Conservation (phyloP, 1,284 basidiomycete genomes). For the Megacollybia platyphylla region DNA sequence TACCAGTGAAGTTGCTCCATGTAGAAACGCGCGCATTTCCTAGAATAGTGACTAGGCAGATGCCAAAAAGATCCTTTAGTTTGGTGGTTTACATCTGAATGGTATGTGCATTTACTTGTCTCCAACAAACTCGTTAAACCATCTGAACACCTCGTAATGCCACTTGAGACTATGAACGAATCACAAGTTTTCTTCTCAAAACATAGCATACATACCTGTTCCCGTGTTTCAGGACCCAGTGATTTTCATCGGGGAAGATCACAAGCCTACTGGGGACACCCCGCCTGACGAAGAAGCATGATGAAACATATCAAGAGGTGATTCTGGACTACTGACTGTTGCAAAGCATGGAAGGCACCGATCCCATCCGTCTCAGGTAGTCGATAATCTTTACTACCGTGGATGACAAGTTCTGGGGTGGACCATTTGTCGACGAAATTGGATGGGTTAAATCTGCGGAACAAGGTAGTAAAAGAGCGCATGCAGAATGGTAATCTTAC, state of each 20-base stretch:
- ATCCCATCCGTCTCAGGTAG: conserved; percentile 78
- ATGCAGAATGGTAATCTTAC: conserved; percentile 18
- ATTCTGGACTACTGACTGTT: conserved; percentile 42
- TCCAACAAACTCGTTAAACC: conserved; percentile 71
- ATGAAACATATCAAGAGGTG: conserved; percentile 11
- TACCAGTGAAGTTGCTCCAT: no score
- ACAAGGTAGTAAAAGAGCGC: background rate
- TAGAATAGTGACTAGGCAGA: no score
- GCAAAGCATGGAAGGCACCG: conserved; percentile 67
- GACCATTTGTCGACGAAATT: conserved; percentile 78
- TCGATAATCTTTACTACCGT: conserved; percentile 80
- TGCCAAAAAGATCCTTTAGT: no score
- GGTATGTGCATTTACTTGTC: conserved; percentile 7
- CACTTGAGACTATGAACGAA: conserved; percentile 48
- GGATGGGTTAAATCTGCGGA: conserved; percentile 49
- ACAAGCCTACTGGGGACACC: conserved; percentile 74
- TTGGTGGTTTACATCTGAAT: background rate
- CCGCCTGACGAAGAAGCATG: conserved; percentile 28
- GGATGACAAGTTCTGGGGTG: conserved; percentile 76
- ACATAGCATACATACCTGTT: conserved; percentile 40
- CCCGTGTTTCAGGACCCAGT: conserved; percentile 74
- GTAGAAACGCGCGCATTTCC: no score
- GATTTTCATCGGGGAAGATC: conserved; percentile 89
- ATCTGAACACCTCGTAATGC: conserved; percentile 82
- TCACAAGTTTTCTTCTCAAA: background rate